Conservation (phyloP, 1,139 yeast genomes). For the Geotrichum fermentans region DNA sequence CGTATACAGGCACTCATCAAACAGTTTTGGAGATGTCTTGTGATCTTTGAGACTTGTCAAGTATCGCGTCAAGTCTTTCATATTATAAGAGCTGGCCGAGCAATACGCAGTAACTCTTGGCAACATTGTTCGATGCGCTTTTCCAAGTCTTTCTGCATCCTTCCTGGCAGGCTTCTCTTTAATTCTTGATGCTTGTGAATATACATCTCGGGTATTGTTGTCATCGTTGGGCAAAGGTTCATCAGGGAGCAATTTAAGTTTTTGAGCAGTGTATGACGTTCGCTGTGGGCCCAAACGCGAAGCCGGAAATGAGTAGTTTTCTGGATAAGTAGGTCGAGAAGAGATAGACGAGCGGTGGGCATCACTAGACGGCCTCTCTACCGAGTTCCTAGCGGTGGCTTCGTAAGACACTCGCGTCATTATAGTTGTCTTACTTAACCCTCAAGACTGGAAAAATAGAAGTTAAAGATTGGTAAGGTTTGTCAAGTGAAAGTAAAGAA, state of each 20-base stretch:
- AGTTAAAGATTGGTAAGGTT: too few relatives aligned
- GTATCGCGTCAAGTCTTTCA: slow-evolving; percentile 85
- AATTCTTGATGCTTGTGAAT: slow-evolving; percentile 76
- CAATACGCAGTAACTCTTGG: slow-evolving; percentile 22
- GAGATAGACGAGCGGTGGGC: background rate
- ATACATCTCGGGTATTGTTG: slow-evolving; percentile 50
- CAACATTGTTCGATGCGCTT: slow-evolving; percentile 61
- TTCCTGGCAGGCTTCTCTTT: slow-evolving; percentile 88
- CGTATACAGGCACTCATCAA: slow-evolving; percentile 90
- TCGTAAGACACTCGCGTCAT: background rate
- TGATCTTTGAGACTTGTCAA: slow-evolving; percentile 67
- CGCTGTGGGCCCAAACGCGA: slow-evolving; percentile 72
- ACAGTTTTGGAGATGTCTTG: slow-evolving; percentile 71
- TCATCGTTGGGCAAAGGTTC: slow-evolving; percentile 46
- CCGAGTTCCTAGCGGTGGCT: background rate
- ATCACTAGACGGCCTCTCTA: background rate
- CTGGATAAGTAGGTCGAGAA: slow-evolving; percentile 11
- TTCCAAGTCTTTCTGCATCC: slow-evolving; percentile 91
- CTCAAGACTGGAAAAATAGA: too few relatives aligned
- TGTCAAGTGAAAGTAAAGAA: too few relatives aligned
- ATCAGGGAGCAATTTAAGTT: slow-evolving; percentile 80
- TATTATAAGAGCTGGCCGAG: slow-evolving; percentile 50
- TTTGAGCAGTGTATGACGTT: slow-evolving; percentile 82
- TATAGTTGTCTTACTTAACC: too few relatives aligned
- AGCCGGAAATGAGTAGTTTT: slow-evolving; percentile 19